Conservation (phyloP, 1,139 yeast genomes). For the Waltiozyma sp. region DNA sequence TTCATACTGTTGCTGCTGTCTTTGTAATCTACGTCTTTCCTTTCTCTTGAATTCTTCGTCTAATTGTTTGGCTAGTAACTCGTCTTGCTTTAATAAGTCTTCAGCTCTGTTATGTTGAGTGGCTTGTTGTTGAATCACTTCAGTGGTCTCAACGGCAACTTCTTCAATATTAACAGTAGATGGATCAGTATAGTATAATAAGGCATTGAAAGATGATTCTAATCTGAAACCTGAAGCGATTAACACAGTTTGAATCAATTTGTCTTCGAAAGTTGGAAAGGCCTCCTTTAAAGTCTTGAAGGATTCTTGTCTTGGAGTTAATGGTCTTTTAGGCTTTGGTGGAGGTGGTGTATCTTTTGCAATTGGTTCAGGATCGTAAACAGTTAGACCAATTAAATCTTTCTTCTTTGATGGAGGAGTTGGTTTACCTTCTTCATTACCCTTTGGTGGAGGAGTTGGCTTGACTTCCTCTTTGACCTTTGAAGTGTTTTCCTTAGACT, state of each 20-base stretch:
- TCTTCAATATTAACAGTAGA: constrained; percentile 48
- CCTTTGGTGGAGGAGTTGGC: neutral
- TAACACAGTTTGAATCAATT: constrained; percentile 62
- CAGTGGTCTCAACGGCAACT: constrained; percentile 26
- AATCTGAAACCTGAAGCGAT: constrained; percentile 76
- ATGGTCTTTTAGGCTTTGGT: constrained; percentile 51
- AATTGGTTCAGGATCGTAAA: neutral
- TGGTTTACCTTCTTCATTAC: neutral
- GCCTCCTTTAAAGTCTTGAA: constrained; percentile 22
- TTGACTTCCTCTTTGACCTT: constrained; percentile 6
- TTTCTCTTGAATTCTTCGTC: constrained; percentile 53
- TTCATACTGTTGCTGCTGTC: constrained; percentile 14
- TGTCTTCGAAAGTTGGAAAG: constrained; percentile 34
- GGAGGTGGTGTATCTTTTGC: constrained; percentile 27
- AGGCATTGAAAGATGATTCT: constrained; percentile 83
- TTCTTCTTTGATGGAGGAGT: neutral
- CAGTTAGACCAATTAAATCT: neutral
- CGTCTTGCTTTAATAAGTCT: constrained; percentile 63
- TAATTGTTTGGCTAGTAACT: constrained; percentile 67
- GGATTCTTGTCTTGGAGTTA: constrained; percentile 41
- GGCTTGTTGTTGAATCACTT: constrained; percentile 19
- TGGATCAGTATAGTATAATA: constrained; percentile 75
- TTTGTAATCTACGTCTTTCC: constrained; percentile 16
- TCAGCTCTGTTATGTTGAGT: constrained; percentile 10
- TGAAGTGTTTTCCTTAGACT: constrained; percentile 4